These are phyloP conservation scores for Senna siamea DNA, from an alignment of 306 rosid genomes.

Conservation along the genomic window DNA sequence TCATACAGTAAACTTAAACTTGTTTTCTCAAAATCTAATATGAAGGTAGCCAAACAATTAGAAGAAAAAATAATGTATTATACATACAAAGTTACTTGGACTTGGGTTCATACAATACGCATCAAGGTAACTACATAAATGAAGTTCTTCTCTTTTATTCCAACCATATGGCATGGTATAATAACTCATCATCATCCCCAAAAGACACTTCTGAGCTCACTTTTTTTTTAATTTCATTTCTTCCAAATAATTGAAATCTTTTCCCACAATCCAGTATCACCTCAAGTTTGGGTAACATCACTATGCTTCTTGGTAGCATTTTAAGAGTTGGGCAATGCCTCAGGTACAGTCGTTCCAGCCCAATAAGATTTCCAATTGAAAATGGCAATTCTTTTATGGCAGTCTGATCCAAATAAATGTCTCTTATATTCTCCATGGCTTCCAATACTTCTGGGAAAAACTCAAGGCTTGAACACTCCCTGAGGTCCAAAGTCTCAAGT, in stretches of 20 bases:
- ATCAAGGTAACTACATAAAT: background rate
- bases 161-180: no score
- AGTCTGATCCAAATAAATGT: background rate
- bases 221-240: background rate
- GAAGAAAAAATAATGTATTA: background rate
- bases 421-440: background rate
- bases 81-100: no score
- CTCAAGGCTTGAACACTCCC: background rate
- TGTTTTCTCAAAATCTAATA: no score
- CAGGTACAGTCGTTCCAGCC: background rate
- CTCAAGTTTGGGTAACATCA: background rate
- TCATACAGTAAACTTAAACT: no score
- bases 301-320: background rate
- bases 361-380: slow-evolving; percentile 27
- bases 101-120: background rate
- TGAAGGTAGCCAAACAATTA: no score
- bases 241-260: background rate
- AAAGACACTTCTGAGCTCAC: background rate
- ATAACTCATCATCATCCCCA: no score
- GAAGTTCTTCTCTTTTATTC: no score
- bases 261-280: background rate
- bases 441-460: slow-evolving; percentile 20
- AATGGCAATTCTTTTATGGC: slow-evolving; percentile 2
- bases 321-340: background rate
- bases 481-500: background rate